These are phyloP conservation scores for Rugonectria rugulosa DNA, from an alignment of 2,329 filamentous ascomycete species.

Conservation along the genomic window DNA sequence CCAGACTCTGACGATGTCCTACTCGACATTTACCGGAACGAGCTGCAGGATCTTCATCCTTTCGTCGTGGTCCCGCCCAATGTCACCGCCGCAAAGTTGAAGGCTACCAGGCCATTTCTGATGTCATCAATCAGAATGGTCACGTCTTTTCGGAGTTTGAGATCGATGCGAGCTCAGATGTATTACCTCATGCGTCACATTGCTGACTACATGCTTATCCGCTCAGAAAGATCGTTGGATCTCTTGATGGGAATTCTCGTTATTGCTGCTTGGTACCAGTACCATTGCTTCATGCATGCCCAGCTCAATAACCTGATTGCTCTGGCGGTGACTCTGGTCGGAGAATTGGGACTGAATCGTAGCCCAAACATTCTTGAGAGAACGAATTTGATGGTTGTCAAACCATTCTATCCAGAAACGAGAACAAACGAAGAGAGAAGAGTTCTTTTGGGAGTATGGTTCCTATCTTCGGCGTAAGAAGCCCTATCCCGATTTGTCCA, in stretches of 20 bases:
- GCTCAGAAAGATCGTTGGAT: constrained; percentile 59
- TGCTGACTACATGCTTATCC: constrained; percentile 57
- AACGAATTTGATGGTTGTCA: constrained; percentile 51
- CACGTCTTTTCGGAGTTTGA: constrained; percentile 54
- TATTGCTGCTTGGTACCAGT: constrained; percentile 60
- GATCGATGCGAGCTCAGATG: constrained; percentile 59
- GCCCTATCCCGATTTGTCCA: fast-evolving
- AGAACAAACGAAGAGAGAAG: constrained; percentile 61
- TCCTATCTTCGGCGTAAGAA: constrained; percentile 59
- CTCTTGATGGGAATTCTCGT: constrained; percentile 58
- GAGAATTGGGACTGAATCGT: constrained; percentile 56
- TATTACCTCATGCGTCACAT: constrained; percentile 55
- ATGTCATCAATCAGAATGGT: constrained; percentile 60
- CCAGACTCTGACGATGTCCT: constrained; percentile 57
- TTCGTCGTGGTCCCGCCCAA: constrained; percentile 54
- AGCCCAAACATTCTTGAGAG: constrained; percentile 51
- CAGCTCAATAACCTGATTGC: constrained; percentile 61
- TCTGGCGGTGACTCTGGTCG: constrained; percentile 55
- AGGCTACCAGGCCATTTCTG: constrained; percentile 53
- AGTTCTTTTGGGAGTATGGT: constrained; percentile 62
- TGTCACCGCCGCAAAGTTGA: constrained; percentile 47
- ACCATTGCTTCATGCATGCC: constrained; percentile 61
- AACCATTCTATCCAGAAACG: constrained; percentile 46
- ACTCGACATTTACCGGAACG: constrained; percentile 52
- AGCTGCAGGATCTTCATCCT: constrained; percentile 54